phyloP scores from a whole-genome alignment of 2,329 filamentous ascomycete genomes.

The Ophiocordyceps unilateralis region DNA sequence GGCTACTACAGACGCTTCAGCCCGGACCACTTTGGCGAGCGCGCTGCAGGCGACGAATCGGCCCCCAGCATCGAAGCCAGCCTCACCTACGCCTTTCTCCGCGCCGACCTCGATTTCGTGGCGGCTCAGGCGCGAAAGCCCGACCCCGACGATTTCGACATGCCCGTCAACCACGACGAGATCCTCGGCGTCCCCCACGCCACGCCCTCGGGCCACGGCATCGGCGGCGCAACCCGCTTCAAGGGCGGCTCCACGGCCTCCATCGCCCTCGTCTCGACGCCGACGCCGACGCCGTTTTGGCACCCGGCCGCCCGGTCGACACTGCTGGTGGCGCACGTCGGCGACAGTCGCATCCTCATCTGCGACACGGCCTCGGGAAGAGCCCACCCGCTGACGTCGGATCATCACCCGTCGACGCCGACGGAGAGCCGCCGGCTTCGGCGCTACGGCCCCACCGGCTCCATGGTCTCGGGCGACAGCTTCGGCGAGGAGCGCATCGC shows the following conservation, averaged over 20 bases:
- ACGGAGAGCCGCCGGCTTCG: conserved; percentile 68
- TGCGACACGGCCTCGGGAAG: conserved; percentile 73
- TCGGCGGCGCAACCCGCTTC: conserved; percentile 65
- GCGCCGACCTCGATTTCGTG: conserved; percentile 88
- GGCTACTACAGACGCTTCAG: conserved; percentile 89
- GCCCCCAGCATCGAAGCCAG: conserved; percentile 55
- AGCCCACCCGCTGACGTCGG: conserved; percentile 66
- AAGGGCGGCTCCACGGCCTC: conserved; percentile 89
- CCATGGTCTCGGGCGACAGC: conserved; percentile 74
- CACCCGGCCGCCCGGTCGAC: conserved; percentile 75
- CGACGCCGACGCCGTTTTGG: conserved; percentile 87
- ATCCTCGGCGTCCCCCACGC: conserved; percentile 48
- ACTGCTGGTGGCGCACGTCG: conserved; percentile 75
- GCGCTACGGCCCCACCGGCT: conserved; percentile 56
- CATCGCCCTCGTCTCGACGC: conserved; percentile 78
- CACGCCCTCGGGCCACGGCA: conserved; percentile 39
- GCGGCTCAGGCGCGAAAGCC: conserved; percentile 71
- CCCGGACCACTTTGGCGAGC: conserved; percentile 52
- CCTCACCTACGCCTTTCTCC: conserved; percentile 81
- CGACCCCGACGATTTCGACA: conserved; percentile 58
- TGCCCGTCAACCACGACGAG: conserved; percentile 70
- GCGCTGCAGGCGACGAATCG: conserved; percentile 13
- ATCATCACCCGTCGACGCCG: conserved; percentile 84
- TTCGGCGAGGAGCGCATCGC: conserved; percentile 95
- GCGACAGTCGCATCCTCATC: conserved; percentile 79